A percentile compares a stretch with the other conserved stretches of the same genome.
Conservation (phyloP, 2,329 filamentous ascomycete genomes). For the Zymoseptoria brevis region DNA sequence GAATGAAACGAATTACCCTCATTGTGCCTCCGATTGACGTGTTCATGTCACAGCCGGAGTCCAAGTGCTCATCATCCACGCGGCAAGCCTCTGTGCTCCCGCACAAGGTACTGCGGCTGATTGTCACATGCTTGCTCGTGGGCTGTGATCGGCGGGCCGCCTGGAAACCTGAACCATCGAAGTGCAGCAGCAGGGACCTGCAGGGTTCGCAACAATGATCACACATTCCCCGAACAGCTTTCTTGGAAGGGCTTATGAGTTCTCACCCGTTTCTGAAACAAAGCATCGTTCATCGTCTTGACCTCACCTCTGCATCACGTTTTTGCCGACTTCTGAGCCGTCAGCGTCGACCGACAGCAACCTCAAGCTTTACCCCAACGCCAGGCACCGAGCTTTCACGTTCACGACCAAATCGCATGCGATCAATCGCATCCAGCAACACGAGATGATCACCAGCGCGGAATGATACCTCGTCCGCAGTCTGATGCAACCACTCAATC, state of each 20-base stretch:
- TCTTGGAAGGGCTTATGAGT: neutral
- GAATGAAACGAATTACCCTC: conserved; percentile 2
- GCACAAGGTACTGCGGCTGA: neutral
- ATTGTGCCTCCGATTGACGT: neutral
- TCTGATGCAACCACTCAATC: conserved; percentile 67
- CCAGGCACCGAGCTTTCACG: neutral
- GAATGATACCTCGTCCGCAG: conserved; percentile 2
- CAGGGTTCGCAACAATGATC: conserved; percentile 1
- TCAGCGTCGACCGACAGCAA: neutral
- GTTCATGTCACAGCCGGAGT: neutral
- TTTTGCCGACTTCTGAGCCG: neutral
- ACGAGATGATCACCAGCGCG: conserved; percentile 4
- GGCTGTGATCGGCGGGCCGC: neutral
- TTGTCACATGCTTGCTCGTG: neutral
- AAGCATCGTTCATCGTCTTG: neutral
- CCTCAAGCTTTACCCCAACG: neutral
- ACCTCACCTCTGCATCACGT: neutral
- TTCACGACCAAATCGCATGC: neutral
- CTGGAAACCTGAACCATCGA: neutral
- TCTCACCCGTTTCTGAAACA: neutral
- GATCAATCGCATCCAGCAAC: neutral
- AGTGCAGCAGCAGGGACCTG: conserved; percentile 1
- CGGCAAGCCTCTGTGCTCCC: neutral
- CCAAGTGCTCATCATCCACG: neutral
- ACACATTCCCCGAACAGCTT: neutral